phyloP scores from a whole-genome alignment of 768 basidiomycete genomes.

The Podaxis sp. region DNA sequence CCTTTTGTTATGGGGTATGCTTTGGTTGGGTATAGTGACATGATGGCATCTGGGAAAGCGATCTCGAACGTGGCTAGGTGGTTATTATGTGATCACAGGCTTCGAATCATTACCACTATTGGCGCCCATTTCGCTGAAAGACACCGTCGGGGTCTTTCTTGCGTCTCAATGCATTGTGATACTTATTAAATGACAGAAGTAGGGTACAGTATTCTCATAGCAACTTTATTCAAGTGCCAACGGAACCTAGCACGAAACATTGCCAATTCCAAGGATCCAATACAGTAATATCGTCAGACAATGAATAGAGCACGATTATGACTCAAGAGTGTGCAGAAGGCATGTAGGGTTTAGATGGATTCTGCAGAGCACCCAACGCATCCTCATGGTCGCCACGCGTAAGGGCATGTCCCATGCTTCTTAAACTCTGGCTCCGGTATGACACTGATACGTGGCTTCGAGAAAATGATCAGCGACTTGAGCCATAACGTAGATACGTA shows the following conservation, averaged over 20 bases:
- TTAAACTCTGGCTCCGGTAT: not conserved
- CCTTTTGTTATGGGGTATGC: slow-evolving; percentile 30
- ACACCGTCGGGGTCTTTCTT: not conserved
- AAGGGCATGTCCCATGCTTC: not conserved
- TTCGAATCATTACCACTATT: not conserved
- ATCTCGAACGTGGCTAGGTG: not conserved
- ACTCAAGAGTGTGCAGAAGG: not conserved
- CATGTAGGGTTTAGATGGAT: not conserved
- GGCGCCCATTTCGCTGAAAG: not conserved
- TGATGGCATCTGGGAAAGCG: slow-evolving; percentile 14
- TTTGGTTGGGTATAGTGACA: slow-evolving; percentile 36
- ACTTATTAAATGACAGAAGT: not conserved
- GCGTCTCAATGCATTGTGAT: not conserved
- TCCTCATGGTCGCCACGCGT: not conserved
- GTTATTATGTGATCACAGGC: not conserved
- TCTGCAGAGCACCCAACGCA: not conserved
- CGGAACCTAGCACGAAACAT: not conserved
- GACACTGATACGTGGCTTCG: not conserved
- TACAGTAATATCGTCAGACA: too few relatives aligned
- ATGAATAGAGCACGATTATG: too few relatives aligned
- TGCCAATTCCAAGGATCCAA: too few relatives aligned
- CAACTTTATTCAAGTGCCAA: not conserved
- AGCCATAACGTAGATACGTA: not conserved
- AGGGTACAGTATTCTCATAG: not conserved
- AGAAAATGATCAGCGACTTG: not conserved